Conservation (phyloP, 306 rosid genomes). For the Fragaria ananassa region DNA sequence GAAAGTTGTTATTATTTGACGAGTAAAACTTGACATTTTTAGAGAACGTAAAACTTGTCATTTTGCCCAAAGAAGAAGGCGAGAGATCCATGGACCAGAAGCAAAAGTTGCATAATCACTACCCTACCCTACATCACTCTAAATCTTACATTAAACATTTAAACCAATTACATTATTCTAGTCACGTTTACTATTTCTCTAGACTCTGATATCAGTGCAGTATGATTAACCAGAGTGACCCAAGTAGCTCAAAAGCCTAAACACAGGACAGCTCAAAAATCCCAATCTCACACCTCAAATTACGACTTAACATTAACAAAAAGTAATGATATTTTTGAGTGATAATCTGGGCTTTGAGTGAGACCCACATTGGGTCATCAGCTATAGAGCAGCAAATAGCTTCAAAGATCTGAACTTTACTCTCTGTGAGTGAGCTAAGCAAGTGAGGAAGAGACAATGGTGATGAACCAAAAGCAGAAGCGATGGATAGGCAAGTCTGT, state of each 20-base stretch:
- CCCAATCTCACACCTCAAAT: not conserved
- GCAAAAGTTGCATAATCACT: not conserved
- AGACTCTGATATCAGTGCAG: not conserved
- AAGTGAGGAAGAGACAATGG: constrained; percentile 39
- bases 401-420: constrained; percentile 15
- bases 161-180: not conserved
- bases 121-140: not conserved
- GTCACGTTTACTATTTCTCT: not conserved
- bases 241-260: not conserved
- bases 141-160: not conserved
- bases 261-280: not conserved
- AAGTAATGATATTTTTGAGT: not conserved
- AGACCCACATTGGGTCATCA: constrained; percentile 7
- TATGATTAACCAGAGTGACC: not conserved
- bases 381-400: constrained; percentile 3
- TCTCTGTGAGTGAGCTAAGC: not conserved
- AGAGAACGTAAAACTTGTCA: not conserved
- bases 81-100: not conserved
- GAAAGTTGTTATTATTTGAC: too few species aligned
- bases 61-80: not conserved
- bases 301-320: not conserved
- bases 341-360: constrained; percentile 1
- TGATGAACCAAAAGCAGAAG: constrained; percentile 45
- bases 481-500: constrained; percentile 42
- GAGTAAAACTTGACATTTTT: too few species aligned